phyloP scores from a whole-genome alignment of 2,329 filamentous ascomycete species.

The Penicillium sumatraense region DNA sequence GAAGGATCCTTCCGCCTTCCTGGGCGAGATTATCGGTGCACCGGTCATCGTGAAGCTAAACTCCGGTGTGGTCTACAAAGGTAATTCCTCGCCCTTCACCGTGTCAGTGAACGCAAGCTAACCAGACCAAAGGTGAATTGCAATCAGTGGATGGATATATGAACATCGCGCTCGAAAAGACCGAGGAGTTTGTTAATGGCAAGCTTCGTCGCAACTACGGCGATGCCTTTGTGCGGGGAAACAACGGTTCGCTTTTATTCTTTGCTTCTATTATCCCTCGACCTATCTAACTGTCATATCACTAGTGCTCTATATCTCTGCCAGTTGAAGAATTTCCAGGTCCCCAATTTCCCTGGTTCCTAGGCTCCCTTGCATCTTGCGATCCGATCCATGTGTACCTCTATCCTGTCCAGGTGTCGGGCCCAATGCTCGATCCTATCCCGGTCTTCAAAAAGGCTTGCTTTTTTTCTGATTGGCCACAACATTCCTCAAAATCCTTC shows the following conservation, averaged over 20 bases:
- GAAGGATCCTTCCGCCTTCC: constrained; percentile 90
- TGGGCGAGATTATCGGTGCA: constrained; percentile 92
- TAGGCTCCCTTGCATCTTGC: too few species aligned
- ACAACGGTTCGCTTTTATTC: constrained; percentile 72
- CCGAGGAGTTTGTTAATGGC: constrained; percentile 87
- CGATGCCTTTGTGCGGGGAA: constrained; percentile 93
- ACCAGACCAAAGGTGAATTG: constrained; percentile 70
- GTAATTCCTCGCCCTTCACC: constrained; percentile 52
- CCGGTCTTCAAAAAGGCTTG: too few species aligned
- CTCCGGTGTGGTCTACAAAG: constrained; percentile 98
- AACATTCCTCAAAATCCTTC: too few species aligned
- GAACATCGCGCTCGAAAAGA: constrained; percentile 98
- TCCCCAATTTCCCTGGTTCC: too few species aligned
- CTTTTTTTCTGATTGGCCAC: neutral
- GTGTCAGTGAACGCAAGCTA: neutral
- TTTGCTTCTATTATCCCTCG: neutral
- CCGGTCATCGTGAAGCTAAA: constrained; percentile 97
- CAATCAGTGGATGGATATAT: constrained; percentile 99
- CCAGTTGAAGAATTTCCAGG: constrained; percentile 25
- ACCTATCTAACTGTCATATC: neutral
- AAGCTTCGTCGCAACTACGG: constrained; percentile 82
- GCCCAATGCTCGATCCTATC: too few species aligned
- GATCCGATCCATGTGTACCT: neutral
- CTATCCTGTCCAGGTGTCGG: too few species aligned
- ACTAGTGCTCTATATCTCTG: constrained; percentile 46